Conservation (phyloP, 495 filamentous ascomycete species). For the Penicillium soppii region DNA sequence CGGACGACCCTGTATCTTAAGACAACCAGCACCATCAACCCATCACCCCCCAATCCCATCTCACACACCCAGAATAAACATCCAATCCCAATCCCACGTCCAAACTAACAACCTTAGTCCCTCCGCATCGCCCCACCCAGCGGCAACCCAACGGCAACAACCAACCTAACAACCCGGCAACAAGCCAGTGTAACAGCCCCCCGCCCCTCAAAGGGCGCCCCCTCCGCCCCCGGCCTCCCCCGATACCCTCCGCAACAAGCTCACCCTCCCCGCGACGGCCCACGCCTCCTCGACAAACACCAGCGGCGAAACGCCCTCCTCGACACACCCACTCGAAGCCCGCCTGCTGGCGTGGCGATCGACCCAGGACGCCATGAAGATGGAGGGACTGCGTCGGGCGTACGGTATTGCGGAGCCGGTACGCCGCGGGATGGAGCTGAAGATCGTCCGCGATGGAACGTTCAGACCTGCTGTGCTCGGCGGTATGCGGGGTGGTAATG, state of each 20-base stretch:
- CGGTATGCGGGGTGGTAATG: constrained; percentile 35
- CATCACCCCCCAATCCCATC: constrained; percentile 3
- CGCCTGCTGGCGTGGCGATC: constrained; percentile 80
- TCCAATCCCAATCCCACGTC: background rate
- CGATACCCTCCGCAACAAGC: constrained; percentile 83
- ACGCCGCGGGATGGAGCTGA: constrained; percentile 91
- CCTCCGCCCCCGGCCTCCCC: constrained; percentile 87
- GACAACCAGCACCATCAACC: too few relatives aligned
- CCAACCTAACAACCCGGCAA: constrained; percentile 53
- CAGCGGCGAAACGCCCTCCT: constrained; percentile 41
- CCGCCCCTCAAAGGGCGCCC: constrained; percentile 61
- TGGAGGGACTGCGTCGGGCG: constrained; percentile 77
- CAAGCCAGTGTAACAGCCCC: constrained; percentile 27
- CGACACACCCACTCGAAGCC: constrained; percentile 85
- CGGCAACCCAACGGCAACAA: constrained; percentile 54
- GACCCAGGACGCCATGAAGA: constrained; percentile 83
- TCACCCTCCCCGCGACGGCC: constrained; percentile 52
- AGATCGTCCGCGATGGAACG: constrained; percentile 66
- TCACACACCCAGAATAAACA: constrained; percentile 1
- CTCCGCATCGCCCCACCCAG: constrained; percentile 81
- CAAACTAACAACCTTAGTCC: constrained; percentile 54
- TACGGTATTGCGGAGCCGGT: constrained; percentile 95
- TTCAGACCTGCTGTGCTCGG: constrained; percentile 51
- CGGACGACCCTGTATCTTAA: too few relatives aligned
- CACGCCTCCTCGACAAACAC: constrained; percentile 45